phyloP scores from a whole-genome alignment of 2,329 filamentous ascomycete genomes.

The Trichoderma gracile region DNA sequence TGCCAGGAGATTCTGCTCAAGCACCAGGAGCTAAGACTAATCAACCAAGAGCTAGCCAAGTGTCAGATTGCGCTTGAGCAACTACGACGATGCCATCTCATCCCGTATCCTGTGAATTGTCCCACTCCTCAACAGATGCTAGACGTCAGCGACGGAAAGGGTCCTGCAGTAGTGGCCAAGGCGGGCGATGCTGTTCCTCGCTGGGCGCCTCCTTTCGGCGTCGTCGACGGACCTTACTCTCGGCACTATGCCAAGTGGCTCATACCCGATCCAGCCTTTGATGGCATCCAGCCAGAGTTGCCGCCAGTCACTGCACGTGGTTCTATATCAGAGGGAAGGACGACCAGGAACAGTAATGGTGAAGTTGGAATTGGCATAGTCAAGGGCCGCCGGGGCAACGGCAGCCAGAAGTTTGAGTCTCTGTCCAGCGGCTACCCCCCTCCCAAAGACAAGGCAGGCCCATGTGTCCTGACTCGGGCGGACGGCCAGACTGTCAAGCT shows the following conservation, averaged over 20 bases:
- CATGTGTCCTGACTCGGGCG: constrained; percentile 80
- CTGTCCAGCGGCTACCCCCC: constrained; percentile 70
- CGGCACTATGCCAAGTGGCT: constrained; percentile 96
- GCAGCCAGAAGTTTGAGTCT: constrained; percentile 64
- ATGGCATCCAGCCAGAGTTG: constrained; percentile 60
- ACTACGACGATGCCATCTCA: constrained; percentile 85
- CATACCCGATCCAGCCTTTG: constrained; percentile 83
- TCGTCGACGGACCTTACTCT: constrained; percentile 88
- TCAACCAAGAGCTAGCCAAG: constrained; percentile 95
- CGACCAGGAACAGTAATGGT: constrained; percentile 71
- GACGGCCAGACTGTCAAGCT: constrained; percentile 88
- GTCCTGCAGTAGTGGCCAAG: constrained; percentile 64
- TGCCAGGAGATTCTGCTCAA: constrained; percentile 90
- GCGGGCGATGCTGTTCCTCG: constrained; percentile 66
- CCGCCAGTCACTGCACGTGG: constrained; percentile 47
- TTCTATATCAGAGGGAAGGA: constrained; percentile 65
- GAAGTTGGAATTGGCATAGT: constrained; percentile 40
- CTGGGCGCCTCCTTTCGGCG: constrained; percentile 86
- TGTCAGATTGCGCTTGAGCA: constrained; percentile 93
- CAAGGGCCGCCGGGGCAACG: constrained; percentile 53
- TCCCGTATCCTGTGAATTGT: constrained; percentile 78
- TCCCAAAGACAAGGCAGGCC: constrained; percentile 78
- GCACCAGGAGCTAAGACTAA: constrained; percentile 89
- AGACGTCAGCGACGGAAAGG: constrained; percentile 72
- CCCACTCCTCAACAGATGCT: constrained; percentile 67